Evolutionary conservation across 257 asterid genomes (phyloP).

Genomic region (Leptodermis oblonga): DNA sequence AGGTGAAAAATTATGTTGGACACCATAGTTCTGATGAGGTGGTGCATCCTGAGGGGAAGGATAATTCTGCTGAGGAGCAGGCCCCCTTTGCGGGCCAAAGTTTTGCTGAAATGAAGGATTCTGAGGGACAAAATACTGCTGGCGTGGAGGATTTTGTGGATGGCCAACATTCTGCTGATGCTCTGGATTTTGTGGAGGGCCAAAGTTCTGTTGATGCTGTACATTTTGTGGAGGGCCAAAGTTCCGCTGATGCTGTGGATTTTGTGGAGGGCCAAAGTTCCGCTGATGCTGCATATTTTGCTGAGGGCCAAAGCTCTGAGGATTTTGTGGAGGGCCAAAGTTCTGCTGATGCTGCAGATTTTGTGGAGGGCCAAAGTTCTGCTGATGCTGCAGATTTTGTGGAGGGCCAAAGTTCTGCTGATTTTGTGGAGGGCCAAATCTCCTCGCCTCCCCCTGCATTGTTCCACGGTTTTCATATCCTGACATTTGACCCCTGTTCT

Average conservation of each 20-base stretch:
- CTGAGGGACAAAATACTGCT: slow-evolving; percentile 16
- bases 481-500: slow-evolving; percentile 24
- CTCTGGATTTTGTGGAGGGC: slow-evolving; percentile 20
- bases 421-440: slow-evolving; percentile 16
- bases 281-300: slow-evolving; percentile 21
- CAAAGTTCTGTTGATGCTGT: slow-evolving; percentile 27
- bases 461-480: slow-evolving; percentile 25
- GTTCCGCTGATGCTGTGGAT: slow-evolving; percentile 19
- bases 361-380: slow-evolving; percentile 27
- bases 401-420: slow-evolving; percentile 18
- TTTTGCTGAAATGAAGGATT: slow-evolving; percentile 15
- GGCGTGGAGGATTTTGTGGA: slow-evolving; percentile 15
- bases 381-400: slow-evolving; percentile 23
- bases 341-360: slow-evolving; percentile 31
- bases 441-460: slow-evolving; percentile 21
- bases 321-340: slow-evolving; percentile 22
- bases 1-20: slow-evolving; percentile 22
- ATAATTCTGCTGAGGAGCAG: slow-evolving; percentile 19
- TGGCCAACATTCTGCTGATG: slow-evolving; percentile 22
- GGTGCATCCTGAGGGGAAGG: slow-evolving; percentile 32
- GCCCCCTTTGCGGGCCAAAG: slow-evolving; percentile 19
- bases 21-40: slow-evolving; percentile 35
- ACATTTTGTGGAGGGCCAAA: slow-evolving; percentile 18
- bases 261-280: slow-evolving; percentile 14
- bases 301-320: slow-evolving; percentile 21